Base-by-base conservation (phyloP, 2,329 filamentous ascomycete genomes). In the Dothistroma pini region DNA sequence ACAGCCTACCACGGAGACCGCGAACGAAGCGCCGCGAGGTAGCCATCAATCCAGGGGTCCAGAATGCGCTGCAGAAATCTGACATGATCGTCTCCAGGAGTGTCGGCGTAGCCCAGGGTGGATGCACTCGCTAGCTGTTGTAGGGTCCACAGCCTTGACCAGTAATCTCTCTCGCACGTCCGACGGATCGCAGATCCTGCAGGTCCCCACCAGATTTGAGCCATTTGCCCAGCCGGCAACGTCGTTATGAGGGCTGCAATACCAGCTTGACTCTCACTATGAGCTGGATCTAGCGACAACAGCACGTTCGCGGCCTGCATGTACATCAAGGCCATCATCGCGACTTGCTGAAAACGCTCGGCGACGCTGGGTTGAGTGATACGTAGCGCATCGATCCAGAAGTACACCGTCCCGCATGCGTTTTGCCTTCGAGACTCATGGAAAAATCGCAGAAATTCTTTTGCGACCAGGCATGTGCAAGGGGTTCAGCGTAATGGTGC, bases 321-420 rank as follows among this genome's bases (percentile, higher is more conserved):
- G 49, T 63, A 66, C 29, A 66, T 66, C 1, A 41, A 9, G 0
- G 56, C 25, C 63, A 66, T 66, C 32, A 63, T 19, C 2, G 21
- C 38, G 8, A 65, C 60, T 41, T 63, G 64, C 0, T 59, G 38
- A 21, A 22, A 22, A n/a, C 58, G 60, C 31, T 66, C 64, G 8
- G 14, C 14, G 29, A 38, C n/a, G 35, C 61, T 55, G 16, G 14
- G 9, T 44, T 66, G 64, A 34, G 63, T 49, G 19, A 66, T 63
- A 19, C 64, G 63, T 2, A 66, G 10, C 0, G 60, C 63, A 56
- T 66, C 64, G 19, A 61, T 56, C 64, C 64, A 66, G 12, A 61
- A 60, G 14, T 22, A 49, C 6, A 2, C 12, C 4, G 10, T 16
- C 19, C 8, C 41, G 9, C 10, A 29, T 7, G 31, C 5, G 1